Evolutionary conservation across 2,329 filamentous ascomycete species (phyloP).

Genomic region (Colletotrichum aenigma): DNA sequence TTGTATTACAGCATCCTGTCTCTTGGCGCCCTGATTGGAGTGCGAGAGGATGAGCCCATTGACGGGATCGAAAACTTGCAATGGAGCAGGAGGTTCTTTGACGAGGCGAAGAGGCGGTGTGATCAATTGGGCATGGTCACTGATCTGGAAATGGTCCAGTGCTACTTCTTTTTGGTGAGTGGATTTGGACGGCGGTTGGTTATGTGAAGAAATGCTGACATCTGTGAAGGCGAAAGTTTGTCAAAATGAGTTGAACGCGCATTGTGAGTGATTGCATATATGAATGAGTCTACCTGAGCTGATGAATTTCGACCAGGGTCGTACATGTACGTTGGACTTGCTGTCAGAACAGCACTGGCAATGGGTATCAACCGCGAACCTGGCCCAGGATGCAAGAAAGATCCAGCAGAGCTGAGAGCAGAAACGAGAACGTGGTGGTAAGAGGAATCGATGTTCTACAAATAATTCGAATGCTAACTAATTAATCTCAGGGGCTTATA

Average conservation of each 20-base stretch:
- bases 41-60: conserved; percentile 45
- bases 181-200: neutral
- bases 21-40: conserved; percentile 47
- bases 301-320: conserved; percentile 29
- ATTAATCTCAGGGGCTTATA: conserved; percentile 43
- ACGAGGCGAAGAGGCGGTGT: conserved; percentile 41
- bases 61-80: conserved; percentile 47
- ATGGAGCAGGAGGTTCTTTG: conserved; percentile 51
- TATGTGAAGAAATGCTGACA: neutral
- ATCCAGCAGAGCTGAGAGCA: conserved; percentile 33
- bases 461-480: neutral
- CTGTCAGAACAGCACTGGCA: conserved; percentile 49
- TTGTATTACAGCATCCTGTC: conserved; percentile 52
- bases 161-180: conserved; percentile 47
- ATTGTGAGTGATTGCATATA: conserved; percentile 33
- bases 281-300: neutral
- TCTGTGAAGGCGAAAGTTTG: conserved; percentile 43
- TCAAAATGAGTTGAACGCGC: conserved; percentile 53
- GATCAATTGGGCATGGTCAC: conserved; percentile 45
- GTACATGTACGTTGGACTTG: conserved; percentile 53
- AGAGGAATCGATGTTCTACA: conserved; percentile 13
- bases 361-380: conserved; percentile 52
- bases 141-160: conserved; percentile 52
- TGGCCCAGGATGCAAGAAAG: conserved; percentile 29
- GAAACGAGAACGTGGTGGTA: conserved; percentile 52